Conservation (phyloP, 768 basidiomycete genomes). For the Naganishia randhawae region DNA sequence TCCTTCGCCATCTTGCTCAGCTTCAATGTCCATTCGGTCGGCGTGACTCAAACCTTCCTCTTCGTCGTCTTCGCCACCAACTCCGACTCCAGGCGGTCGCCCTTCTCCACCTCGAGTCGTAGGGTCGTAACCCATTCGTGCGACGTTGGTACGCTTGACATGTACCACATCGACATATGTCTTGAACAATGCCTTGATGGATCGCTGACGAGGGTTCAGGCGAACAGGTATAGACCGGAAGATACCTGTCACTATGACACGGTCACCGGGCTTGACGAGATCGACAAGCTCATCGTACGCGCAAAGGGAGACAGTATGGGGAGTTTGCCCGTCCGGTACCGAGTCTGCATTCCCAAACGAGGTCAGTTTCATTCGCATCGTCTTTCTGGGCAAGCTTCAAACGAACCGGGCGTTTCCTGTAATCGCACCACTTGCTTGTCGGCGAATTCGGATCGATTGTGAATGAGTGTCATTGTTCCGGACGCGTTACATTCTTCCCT, state of each 20-base stretch:
- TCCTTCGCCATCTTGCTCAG: conserved; percentile 48
- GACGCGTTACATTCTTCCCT: conserved; percentile 84
- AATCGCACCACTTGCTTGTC: conserved; percentile 91
- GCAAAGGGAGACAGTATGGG: conserved; percentile 92
- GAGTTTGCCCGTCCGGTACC: conserved; percentile 96
- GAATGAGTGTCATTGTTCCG: conserved; percentile 89
- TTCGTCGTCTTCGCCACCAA: conserved; percentile 61
- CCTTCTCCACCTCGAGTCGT: conserved; percentile 62
- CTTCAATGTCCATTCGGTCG: conserved; percentile 34
- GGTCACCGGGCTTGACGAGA: conserved; percentile 90
- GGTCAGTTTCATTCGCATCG: not conserved
- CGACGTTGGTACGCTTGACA: conserved; percentile 66
- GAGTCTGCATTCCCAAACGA: conserved; percentile 57
- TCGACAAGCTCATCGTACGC: conserved; percentile 99
- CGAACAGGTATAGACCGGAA: conserved; percentile 94
- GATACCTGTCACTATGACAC: conserved; percentile 84
- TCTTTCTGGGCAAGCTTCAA: not conserved
- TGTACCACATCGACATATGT: conserved; percentile 96
- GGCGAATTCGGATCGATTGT: conserved; percentile 94
- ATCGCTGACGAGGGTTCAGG: conserved; percentile 83
- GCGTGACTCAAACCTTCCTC: conserved; percentile 56
- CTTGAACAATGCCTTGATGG: conserved; percentile 93
- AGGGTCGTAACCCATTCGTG: conserved; percentile 69
- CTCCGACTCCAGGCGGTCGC: conserved; percentile 66
- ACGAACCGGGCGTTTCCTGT: conserved; percentile 77